Percentiles rank a stretch among this genome's conserved stretches.
These are phyloP conservation scores for Leptographium galeiforme DNA, from an alignment of 2,329 filamentous ascomycete genomes.

Conservation along the genomic window DNA sequence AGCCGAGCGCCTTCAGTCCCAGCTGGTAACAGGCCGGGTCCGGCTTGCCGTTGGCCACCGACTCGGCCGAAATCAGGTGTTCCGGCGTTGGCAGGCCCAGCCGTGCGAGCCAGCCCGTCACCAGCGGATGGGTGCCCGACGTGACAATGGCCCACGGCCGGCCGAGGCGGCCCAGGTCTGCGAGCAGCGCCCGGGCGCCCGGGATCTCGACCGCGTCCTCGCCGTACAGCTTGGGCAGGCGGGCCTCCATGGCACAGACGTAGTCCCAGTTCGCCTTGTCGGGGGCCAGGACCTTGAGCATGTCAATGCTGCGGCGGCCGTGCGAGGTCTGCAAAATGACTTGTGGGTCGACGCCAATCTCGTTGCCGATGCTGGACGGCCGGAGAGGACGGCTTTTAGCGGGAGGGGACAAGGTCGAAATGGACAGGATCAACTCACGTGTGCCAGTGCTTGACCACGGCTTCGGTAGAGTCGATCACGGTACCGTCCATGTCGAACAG, in stretches of 20 bases:
- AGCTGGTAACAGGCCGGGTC: conserved; percentile 62
- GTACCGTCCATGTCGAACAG: conserved; percentile 73
- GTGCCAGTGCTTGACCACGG: conserved; percentile 68
- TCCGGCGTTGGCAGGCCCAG: conserved; percentile 51
- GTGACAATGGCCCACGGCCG: conserved; percentile 81
- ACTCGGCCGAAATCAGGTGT: conserved; percentile 61
- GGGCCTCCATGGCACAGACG: conserved; percentile 62
- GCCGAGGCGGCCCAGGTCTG: conserved; percentile 42
- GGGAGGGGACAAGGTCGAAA: background rate
- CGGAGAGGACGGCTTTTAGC: background rate
- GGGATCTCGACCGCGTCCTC: conserved; percentile 73
- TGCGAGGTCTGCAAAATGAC: conserved; percentile 85
- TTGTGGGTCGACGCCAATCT: conserved; percentile 73
- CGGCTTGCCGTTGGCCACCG: conserved; percentile 62
- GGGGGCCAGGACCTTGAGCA: conserved; percentile 63
- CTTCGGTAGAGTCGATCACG: conserved; percentile 68
- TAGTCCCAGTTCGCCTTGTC: conserved; percentile 90
- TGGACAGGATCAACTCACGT: conserved; percentile 30
- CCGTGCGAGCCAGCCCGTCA: conserved; percentile 58
- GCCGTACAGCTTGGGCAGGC: conserved; percentile 65
- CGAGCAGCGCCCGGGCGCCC: conserved; percentile 60
- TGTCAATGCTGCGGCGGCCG: conserved; percentile 79
- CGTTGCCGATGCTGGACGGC: conserved; percentile 51
- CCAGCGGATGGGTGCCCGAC: conserved; percentile 54
- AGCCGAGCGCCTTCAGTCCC: conserved; percentile 47